These are phyloP conservation scores for Sabuloglossum arenarium DNA, from an alignment of 495 filamentous ascomycete species.

Conservation along the genomic window DNA sequence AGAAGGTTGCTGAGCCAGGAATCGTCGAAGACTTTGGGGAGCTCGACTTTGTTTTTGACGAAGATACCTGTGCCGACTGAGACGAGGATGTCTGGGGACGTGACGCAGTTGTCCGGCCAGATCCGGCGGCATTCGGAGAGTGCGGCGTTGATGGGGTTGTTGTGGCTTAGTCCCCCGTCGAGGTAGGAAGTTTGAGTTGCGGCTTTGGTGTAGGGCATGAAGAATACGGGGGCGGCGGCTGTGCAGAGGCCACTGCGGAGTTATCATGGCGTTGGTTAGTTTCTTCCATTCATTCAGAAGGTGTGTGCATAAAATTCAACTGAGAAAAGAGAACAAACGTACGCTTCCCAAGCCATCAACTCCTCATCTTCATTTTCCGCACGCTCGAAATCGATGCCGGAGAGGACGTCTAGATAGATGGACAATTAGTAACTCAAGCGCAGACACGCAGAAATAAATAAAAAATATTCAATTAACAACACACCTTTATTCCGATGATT, in stretches of 20 bases:
- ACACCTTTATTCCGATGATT: background rate
- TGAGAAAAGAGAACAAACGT: too few relatives aligned
- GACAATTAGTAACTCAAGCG: background rate
- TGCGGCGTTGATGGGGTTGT: background rate
- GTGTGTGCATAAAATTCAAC: too few relatives aligned
- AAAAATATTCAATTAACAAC: too few relatives aligned
- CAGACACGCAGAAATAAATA: background rate
- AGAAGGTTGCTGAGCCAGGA: background rate
- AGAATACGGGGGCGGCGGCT: background rate
- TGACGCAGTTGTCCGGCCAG: background rate
- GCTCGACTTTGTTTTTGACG: background rate
- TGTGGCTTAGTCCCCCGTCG: background rate
- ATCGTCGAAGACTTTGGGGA: background rate
- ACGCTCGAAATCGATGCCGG: background rate
- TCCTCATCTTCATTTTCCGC: background rate
- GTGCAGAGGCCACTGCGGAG: background rate
- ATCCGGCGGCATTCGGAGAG: background rate
- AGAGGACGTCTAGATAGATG: background rate
- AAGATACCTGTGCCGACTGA: background rate
- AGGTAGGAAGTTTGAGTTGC: background rate
- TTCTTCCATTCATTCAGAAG: too few relatives aligned
- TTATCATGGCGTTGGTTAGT: background rate
- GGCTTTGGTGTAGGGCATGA: background rate
- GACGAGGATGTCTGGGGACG: background rate
- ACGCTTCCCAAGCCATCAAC: background rate